Evolutionary conservation across 176 grass and related monocot species (phyloP), one percentile per base, ranked within the genome.

Genomic region (Oryza officinalis): DNA sequence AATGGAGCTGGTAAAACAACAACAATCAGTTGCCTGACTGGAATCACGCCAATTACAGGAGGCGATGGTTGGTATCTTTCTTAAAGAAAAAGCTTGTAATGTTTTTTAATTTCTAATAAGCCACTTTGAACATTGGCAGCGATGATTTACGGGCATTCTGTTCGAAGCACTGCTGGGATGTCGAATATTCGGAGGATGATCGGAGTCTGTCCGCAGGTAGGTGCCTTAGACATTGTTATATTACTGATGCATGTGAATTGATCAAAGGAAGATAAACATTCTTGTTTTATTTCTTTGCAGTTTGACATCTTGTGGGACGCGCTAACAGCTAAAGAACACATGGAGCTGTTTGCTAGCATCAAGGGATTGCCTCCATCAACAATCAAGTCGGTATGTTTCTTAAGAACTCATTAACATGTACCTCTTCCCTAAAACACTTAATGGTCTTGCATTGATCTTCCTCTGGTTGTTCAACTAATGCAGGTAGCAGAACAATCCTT

Each of bases 1-100:
- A 95, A 98, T 75, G 96, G 93, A 87, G 96, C 96, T 59, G 96
- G 96, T 82, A 98, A 98, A 87, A 98, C 96, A 78, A 98, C 96
- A 65, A 85, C 92, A 40, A 98, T 95, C 71, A 94, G 87, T 79
- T 98, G 96, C 81, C 80, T 95, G 79, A 98, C 96, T 63, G 96
- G 96, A 65, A 94, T 98, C 81, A 98, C 96, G 70, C 96, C 96
- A 74, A 83, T 96, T 67, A 96, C 96, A 44, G 93, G 85, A 30
- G 93, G 96, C 27, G 93, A 98, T 90, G 96, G 96, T 95, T 77
- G 63, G 71, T 75, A 80, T 80, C 60, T 49, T 50, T 89, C 64
- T 28, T 71, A 66, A 47, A 54, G 54, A 28, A 77, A 43, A 27
- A 27, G 33, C 69, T 35, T 63, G 15, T 37, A 52, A 38, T 72